Evolutionary conservation across 768 basidiomycete species (phyloP).

Genomic region (Megacollybia marginata): DNA sequence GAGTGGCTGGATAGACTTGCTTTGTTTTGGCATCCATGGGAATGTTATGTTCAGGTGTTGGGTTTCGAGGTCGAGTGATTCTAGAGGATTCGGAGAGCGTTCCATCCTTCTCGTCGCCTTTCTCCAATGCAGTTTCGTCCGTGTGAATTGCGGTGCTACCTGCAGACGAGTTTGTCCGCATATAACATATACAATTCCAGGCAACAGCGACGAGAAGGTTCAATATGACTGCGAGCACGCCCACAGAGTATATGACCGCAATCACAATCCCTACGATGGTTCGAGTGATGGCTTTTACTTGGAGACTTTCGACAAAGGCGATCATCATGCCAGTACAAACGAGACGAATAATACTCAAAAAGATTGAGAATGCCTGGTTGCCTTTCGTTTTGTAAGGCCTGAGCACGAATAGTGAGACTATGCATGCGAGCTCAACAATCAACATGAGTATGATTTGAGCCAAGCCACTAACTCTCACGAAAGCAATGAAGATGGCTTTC

Average conservation of each 20-base stretch:
- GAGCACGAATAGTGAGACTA: conserved; percentile 43
- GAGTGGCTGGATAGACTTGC: conserved; percentile 25
- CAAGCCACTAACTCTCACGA: conserved; percentile 51
- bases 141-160: conserved; percentile 11
- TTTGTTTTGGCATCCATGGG: conserved; percentile 24
- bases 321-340: conserved; percentile 66
- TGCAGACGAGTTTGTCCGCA: conserved; percentile 10
- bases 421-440: conserved; percentile 55
- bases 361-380: conserved; percentile 62
- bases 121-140: conserved; percentile 16
- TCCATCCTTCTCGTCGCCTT: conserved; percentile 9
- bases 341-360: conserved; percentile 61
- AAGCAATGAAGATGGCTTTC: conserved; percentile 67
- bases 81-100: conserved; percentile 2
- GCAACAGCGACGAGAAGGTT: conserved; percentile 53
- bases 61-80: conserved; percentile 26
- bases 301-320: conserved; percentile 62
- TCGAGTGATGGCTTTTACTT: conserved; percentile 68
- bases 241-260: conserved; percentile 63
- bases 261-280: conserved; percentile 74
- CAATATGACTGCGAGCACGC: conserved; percentile 61
- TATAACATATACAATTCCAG: conserved; percentile 8
- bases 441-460: conserved; percentile 66
- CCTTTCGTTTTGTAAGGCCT: conserved; percentile 63
- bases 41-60: conserved; percentile 29